Percentiles rank a stretch among this genome's conserved stretches.
Evolutionary conservation across 176 grass and related monocot genomes (phyloP).

Genomic region (Leersia perrieri): DNA sequence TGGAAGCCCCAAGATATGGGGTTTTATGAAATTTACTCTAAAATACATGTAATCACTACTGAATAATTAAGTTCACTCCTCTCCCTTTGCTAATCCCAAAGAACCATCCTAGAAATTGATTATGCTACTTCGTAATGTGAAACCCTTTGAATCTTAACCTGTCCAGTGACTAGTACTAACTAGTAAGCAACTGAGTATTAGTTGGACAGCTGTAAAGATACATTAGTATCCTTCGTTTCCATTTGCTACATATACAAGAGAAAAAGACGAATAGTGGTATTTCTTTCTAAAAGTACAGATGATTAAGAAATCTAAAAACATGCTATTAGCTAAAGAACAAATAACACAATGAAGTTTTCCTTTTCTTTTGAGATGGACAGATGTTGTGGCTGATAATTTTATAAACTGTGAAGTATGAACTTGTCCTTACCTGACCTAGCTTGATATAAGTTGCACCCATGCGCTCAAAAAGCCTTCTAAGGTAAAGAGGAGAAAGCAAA

Average conservation of each 20-base stretch:
- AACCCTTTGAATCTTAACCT: neutral
- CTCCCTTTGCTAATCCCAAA: neutral
- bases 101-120: neutral
- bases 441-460: constrained; percentile 99
- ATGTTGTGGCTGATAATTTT: neutral
- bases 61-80: neutral
- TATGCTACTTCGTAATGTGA: neutral
- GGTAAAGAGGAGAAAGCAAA: constrained; percentile 87
- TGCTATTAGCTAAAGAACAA: neutral
- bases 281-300: neutral
- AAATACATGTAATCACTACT: too few relatives aligned
- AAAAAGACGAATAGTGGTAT: neutral
- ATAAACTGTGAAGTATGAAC: neutral
- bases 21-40: too few relatives aligned
- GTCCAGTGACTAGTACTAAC: neutral
- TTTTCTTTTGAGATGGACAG: neutral
- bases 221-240: neutral
- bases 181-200: neutral
- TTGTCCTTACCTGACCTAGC: constrained; percentile 74
- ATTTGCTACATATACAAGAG: neutral
- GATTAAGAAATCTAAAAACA: neutral
- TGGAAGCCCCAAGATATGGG: too few relatives aligned
- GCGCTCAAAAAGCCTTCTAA: constrained; percentile 80
- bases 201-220: neutral
- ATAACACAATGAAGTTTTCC: neutral